These are phyloP conservation scores for Lagenidium giganteum DNA, from an alignment of 352 stramenopile genomes.

Conservation along the genomic window DNA sequence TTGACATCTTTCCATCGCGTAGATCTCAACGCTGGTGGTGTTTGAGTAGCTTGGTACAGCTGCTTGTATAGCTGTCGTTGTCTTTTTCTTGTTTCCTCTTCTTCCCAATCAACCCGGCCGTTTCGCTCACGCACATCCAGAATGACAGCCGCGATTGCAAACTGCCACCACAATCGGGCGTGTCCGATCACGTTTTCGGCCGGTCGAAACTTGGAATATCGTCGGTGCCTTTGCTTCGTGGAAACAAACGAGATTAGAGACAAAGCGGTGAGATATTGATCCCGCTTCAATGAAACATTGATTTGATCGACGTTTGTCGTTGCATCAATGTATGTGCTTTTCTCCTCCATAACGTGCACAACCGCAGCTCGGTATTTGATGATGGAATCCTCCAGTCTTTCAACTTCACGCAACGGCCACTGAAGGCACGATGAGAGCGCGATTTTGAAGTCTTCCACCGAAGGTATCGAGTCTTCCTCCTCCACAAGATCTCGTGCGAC, in stretches of 20 bases:
- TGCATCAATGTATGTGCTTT: constrained; percentile 84
- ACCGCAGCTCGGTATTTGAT: constrained; percentile 73
- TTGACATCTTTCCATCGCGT: constrained; percentile 28
- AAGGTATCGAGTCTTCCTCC: constrained; percentile 73
- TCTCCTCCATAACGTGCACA: constrained; percentile 81
- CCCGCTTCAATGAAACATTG: constrained; percentile 43
- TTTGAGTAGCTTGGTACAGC: constrained; percentile 33
- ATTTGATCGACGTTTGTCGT: constrained; percentile 73
- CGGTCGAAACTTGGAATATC: constrained; percentile 58
- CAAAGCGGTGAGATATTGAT: constrained; percentile 73
- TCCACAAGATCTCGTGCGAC: constrained; percentile 69
- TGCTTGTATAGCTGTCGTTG: constrained; percentile 52
- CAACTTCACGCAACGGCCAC: constrained; percentile 58
- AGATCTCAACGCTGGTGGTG: constrained; percentile 13
- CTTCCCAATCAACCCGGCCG: constrained; percentile 63
- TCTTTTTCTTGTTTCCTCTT: constrained; percentile 27
- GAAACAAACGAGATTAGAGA: constrained; percentile 71
- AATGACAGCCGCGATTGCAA: constrained; percentile 67
- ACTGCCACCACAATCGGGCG: constrained; percentile 64
- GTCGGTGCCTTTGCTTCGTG: constrained; percentile 48
- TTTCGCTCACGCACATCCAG: constrained; percentile 69
- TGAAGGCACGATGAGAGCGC: constrained; percentile 73
- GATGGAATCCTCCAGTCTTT: constrained; percentile 53
- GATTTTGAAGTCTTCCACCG: constrained; percentile 63
- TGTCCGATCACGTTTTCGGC: constrained; percentile 38